Evolutionary conservation across 805 yeast species (phyloP).

Genomic region (Saccharomycopsis fermentans): DNA sequence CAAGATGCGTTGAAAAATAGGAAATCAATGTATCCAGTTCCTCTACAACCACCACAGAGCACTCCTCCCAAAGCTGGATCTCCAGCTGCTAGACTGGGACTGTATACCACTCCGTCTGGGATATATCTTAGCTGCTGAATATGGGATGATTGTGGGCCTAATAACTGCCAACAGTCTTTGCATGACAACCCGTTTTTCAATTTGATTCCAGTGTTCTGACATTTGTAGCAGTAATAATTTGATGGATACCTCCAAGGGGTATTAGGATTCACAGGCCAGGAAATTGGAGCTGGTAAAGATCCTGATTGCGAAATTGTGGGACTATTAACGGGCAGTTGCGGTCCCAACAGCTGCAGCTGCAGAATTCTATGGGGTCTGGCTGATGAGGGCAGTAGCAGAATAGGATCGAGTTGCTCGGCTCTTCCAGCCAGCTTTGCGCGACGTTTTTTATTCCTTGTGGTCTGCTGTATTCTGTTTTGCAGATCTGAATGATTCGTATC

Average conservation of each 20-base stretch:
- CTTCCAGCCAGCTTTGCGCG: no score
- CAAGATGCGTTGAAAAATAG: slow-evolving; percentile 56
- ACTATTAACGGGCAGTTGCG: neutral
- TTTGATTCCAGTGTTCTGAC: slow-evolving; percentile 64
- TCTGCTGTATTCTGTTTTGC: neutral
- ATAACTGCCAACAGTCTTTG: slow-evolving; percentile 57
- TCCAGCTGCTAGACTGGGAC: slow-evolving; percentile 51
- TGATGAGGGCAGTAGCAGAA: neutral
- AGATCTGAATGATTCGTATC: neutral
- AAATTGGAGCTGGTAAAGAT: slow-evolving; percentile 1
- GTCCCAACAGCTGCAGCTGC: neutral
- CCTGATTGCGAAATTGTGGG: slow-evolving; percentile 7
- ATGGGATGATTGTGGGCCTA: slow-evolving; percentile 34
- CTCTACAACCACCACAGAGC: slow-evolving; percentile 64
- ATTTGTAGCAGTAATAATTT: slow-evolving; percentile 52
- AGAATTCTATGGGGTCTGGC: neutral
- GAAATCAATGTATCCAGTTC: slow-evolving; percentile 46
- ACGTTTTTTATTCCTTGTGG: slow-evolving; percentile 10
- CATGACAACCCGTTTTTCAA: slow-evolving; percentile 55
- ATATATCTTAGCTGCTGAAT: slow-evolving; percentile 15
- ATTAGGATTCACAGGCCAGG: slow-evolving; percentile 15
- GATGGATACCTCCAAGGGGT: slow-evolving; percentile 61
- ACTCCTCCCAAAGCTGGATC: slow-evolving; percentile 71
- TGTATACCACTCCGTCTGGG: slow-evolving; percentile 23
- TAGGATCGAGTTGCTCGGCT: neutral